Conservation (phyloP, 768 basidiomycete genomes). For the Tulasnella sp. region DNA sequence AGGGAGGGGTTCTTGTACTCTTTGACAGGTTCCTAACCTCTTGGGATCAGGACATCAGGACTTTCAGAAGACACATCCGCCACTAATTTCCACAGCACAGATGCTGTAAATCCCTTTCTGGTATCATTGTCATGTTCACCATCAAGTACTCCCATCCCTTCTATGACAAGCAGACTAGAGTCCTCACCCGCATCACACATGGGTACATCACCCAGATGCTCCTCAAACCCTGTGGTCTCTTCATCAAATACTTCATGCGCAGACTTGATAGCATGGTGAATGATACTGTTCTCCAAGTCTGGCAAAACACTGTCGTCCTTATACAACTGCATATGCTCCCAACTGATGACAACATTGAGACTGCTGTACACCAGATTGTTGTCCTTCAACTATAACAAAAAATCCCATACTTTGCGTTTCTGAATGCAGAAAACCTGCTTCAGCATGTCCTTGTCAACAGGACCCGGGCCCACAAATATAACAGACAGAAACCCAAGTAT, state of each 20-base stretch:
- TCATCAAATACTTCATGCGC: not conserved
- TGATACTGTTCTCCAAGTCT: conserved; percentile 17
- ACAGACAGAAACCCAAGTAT: conserved; percentile 22
- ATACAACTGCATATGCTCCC: no score
- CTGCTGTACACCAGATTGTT: no score
- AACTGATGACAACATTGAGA: no score
- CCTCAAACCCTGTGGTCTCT: not conserved
- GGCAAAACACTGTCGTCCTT: conserved; percentile 21
- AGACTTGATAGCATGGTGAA: conserved; percentile 8
- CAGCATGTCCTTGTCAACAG: no score
- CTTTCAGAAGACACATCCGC: not conserved
- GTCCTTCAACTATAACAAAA: no score
- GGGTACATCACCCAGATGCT: not conserved
- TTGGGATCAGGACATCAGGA: conserved; percentile 24
- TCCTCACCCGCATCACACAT: no score
- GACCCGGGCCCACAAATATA: conserved; percentile 25
- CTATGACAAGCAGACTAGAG: conserved; percentile 19
- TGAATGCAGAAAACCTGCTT: no score
- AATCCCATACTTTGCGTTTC: no score
- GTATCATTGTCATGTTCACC: conserved; percentile 22
- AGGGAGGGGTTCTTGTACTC: conserved; percentile 28
- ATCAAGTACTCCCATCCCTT: conserved; percentile 27
- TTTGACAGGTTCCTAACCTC: conserved; percentile 20
- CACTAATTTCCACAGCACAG: conserved; percentile 24
- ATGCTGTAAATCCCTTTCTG: conserved; percentile 22